phyloP scores from a whole-genome alignment of 2,329 filamentous ascomycete species.

The Ceratocystis albifundus region DNA sequence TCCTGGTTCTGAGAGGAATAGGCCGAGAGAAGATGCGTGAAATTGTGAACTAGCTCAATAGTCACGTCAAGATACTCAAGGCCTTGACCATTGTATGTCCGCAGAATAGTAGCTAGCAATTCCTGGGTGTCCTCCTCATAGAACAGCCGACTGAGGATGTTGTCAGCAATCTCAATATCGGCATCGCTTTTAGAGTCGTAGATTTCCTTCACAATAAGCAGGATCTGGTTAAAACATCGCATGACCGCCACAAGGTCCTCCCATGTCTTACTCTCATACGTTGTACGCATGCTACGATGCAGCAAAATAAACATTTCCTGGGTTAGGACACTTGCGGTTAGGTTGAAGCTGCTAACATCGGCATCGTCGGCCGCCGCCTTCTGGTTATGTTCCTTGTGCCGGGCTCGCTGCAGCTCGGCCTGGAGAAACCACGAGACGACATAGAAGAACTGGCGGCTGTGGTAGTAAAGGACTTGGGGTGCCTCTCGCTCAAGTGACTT shows the following conservation, averaged over 20 bases:
- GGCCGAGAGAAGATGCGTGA: slow-evolving; percentile 77
- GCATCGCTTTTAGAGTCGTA: slow-evolving; percentile 70
- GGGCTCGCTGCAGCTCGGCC: slow-evolving; percentile 65
- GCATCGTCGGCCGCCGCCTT: slow-evolving; percentile 30
- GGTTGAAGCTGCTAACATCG: slow-evolving; percentile 63
- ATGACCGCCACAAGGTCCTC: slow-evolving; percentile 75
- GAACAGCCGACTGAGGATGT: slow-evolving; percentile 93
- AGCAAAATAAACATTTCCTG: slow-evolving; percentile 90
- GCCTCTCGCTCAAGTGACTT: slow-evolving; percentile 85
- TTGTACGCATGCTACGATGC: slow-evolving; percentile 68
- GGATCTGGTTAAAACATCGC: slow-evolving; percentile 88
- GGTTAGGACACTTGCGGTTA: slow-evolving; percentile 80
- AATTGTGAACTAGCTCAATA: slow-evolving; percentile 84
- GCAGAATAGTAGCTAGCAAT: slow-evolving; percentile 64
- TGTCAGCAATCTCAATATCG: slow-evolving; percentile 96
- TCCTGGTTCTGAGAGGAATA: slow-evolving; percentile 94
- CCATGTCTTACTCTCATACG: slow-evolving; percentile 77
- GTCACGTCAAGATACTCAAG: slow-evolving; percentile 87
- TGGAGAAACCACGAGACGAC: slow-evolving; percentile 85
- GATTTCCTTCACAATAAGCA: slow-evolving; percentile 91
- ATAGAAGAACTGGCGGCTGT: slow-evolving; percentile 82
- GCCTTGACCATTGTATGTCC: slow-evolving; percentile 84
- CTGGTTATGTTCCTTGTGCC: slow-evolving; percentile 41
- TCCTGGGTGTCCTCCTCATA: slow-evolving; percentile 96
- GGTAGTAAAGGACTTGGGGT: slow-evolving; percentile 63